A percentile compares a stretch with the other conserved stretches of the same genome.
Conservation (phyloP, 2,329 filamentous ascomycete species). For the Phialophora tarda region DNA sequence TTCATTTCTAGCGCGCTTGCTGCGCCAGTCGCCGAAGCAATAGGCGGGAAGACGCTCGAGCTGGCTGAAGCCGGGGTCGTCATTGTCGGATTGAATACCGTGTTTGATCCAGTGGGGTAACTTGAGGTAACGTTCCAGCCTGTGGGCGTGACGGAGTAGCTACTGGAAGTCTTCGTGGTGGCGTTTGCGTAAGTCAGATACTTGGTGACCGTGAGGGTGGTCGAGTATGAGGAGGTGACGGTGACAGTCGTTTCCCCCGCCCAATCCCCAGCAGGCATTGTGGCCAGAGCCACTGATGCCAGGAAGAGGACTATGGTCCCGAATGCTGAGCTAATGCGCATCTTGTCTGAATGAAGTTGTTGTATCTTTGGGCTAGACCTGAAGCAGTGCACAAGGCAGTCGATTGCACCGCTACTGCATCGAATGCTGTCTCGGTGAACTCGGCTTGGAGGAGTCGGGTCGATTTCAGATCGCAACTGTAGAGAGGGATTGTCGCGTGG, state of each 20-base stretch:
- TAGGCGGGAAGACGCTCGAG: conserved; percentile 19
- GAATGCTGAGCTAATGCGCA: conserved; percentile 33
- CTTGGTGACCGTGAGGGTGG: conserved; percentile 36
- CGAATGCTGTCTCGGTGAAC: not conserved
- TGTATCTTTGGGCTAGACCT: not conserved
- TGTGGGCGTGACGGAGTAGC: conserved; percentile 17
- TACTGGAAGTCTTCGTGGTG: conserved; percentile 20
- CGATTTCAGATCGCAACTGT: not conserved
- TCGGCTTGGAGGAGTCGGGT: not conserved
- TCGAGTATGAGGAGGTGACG: conserved; percentile 30
- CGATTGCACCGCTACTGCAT: conserved; percentile 5
- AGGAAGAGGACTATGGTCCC: conserved; percentile 29
- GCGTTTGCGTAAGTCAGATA: conserved; percentile 31
- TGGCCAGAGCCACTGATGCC: conserved; percentile 24
- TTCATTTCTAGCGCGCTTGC: conserved; percentile 31
- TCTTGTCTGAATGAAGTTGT: conserved; percentile 20
- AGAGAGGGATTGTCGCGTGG: not conserved
- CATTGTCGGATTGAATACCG: conserved; percentile 25
- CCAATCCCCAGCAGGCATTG: conserved; percentile 24
- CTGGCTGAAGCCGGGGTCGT: conserved; percentile 25
- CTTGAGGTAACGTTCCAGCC: conserved; percentile 25
- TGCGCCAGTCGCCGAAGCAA: conserved; percentile 34
- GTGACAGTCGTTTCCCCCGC: conserved; percentile 28
- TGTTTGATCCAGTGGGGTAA: conserved; percentile 13
- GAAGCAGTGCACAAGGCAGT: not conserved